Evolutionary conservation across 139 green algal species (phyloP).

Genomic region (Nannochloris sp.): DNA sequence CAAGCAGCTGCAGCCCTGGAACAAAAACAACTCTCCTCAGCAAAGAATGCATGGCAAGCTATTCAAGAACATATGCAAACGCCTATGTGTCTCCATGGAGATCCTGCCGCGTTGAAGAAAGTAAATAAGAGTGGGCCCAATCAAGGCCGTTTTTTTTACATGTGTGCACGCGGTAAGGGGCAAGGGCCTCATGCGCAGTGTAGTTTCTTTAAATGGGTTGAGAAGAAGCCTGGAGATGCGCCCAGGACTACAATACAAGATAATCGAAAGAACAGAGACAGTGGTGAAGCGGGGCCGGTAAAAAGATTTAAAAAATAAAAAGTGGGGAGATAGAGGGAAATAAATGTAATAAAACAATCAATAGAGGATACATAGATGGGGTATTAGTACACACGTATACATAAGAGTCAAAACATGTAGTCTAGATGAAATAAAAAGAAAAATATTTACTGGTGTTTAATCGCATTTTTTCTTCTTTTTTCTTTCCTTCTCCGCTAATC

Average conservation of each 20-base stretch:
- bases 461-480: background rate
- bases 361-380: background rate
- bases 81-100: constrained; percentile 36
- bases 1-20: background rate
- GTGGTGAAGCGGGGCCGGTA: background rate
- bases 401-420: background rate
- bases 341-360: background rate
- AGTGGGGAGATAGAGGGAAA: background rate
- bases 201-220: constrained; percentile 35
- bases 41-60: constrained; percentile 13
- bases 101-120: constrained; percentile 32
- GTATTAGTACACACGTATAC: background rate
- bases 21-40: background rate
- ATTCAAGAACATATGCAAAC: constrained; percentile 23
- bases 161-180: constrained; percentile 12
- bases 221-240: too few species aligned
- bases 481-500: constrained; percentile 4
- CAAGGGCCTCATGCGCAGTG: constrained; percentile 19
- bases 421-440: background rate
- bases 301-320: background rate
- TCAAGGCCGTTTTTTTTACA: constrained; percentile 34
- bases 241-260: background rate
- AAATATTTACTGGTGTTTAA: background rate
- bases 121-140: constrained; percentile 44
- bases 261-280: background rate